phyloP scores from a whole-genome alignment of 106 monocot species.

The Narthecium ossifragum region DNA sequence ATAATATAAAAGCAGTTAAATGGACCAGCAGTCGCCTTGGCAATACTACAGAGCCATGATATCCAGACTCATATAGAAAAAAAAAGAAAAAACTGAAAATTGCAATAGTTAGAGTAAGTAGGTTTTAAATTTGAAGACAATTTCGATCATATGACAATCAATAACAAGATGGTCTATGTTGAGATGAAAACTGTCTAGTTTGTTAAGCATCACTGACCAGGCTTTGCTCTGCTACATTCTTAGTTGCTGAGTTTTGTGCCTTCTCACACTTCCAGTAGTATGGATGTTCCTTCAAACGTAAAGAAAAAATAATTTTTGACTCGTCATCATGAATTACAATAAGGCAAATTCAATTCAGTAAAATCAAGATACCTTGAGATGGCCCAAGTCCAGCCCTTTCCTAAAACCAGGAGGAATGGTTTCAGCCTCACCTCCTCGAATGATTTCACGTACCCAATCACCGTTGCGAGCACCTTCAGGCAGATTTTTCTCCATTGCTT shows the following conservation, averaged over 20 bases:
- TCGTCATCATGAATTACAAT: no score
- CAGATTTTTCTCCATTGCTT: slow-evolving; percentile 21
- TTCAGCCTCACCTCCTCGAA: slow-evolving; percentile 54
- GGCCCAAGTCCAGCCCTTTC: slow-evolving; percentile 69
- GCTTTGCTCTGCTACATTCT: slow-evolving; percentile 26
- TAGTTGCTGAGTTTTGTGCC: background rate
- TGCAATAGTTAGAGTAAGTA: no score
- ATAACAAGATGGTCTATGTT: no score
- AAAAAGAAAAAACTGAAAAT: no score
- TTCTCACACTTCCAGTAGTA: slow-evolving; percentile 38
- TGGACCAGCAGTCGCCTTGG: no score
- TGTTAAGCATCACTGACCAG: slow-evolving; percentile 38
- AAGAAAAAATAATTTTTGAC: background rate
- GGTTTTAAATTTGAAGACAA: no score
- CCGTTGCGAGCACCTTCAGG: slow-evolving; percentile 67
- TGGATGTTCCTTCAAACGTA: slow-evolving; percentile 39
- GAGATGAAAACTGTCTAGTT: no score
- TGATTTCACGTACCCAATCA: slow-evolving; percentile 74
- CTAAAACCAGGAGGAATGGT: slow-evolving; percentile 68
- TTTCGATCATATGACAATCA: no score
- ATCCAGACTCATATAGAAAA: no score
- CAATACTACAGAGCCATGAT: no score
- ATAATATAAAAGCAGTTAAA: no score
- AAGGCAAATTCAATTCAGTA: no score
- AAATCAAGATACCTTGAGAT: slow-evolving; percentile 57